phyloP scores from a whole-genome alignment of 169 alveolate genomes.

The Cryptosporidium bovis region DNA sequence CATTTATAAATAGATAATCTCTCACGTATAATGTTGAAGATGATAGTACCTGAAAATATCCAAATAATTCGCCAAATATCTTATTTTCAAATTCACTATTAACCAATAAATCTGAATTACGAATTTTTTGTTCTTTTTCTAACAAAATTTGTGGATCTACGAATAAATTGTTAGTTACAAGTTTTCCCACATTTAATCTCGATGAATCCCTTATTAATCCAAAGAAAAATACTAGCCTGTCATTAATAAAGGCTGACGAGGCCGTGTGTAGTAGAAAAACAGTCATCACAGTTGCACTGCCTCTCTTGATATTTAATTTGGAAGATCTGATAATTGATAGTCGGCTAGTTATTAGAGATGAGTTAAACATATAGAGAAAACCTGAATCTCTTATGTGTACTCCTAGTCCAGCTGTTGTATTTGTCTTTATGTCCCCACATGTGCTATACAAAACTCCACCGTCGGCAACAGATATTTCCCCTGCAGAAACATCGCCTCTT shows the following conservation, averaged over 20 bases:
- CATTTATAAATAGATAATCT: background rate
- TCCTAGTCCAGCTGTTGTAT: slow-evolving; percentile 61
- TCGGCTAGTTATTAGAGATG: slow-evolving; percentile 31
- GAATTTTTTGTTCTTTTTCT: background rate
- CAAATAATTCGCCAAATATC: background rate
- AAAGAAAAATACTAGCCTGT: background rate
- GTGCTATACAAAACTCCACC: slow-evolving; percentile 40
- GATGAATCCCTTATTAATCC: slow-evolving; percentile 67
- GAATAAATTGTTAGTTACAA: background rate
- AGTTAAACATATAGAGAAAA: slow-evolving; percentile 24
- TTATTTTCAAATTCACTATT: background rate
- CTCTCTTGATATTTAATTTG: slow-evolving; percentile 5
- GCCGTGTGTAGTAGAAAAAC: slow-evolving; percentile 39
- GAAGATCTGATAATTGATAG: slow-evolving; percentile 61
- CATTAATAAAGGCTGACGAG: slow-evolving; percentile 25
- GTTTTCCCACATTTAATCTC: slow-evolving; percentile 2
- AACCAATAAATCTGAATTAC: background rate
- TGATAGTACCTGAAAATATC: slow-evolving; percentile 52
- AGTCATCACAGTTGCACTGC: slow-evolving; percentile 4
- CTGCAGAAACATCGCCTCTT: slow-evolving; percentile 56
- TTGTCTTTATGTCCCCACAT: slow-evolving; percentile 58
- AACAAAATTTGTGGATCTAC: background rate
- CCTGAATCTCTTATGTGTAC: slow-evolving; percentile 64
- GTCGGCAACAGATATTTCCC: slow-evolving; percentile 50
- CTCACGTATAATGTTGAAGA: slow-evolving; percentile 20